Evolutionary conservation across 441 rosid species (phyloP).

Genomic region (Omphalea diandra): DNA sequence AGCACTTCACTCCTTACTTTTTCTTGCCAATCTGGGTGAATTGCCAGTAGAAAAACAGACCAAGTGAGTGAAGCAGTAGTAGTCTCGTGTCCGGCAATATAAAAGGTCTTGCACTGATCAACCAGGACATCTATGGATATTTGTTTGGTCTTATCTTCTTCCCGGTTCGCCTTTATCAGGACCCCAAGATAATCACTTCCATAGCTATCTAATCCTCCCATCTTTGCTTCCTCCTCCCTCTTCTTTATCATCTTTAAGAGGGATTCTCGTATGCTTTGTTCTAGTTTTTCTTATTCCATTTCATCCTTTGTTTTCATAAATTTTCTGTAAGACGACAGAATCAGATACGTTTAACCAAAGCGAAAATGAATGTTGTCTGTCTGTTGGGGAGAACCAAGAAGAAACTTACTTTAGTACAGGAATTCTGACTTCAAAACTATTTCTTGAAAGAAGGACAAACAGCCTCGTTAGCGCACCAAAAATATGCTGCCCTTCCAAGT

Average conservation of each 20-base stretch:
- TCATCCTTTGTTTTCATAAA: slow-evolving; percentile 39
- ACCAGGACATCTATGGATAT: slow-evolving; percentile 31
- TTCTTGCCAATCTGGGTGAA: slow-evolving; percentile 44
- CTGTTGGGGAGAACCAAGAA: no score
- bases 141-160: slow-evolving; percentile 23
- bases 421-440: not conserved
- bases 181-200: slow-evolving; percentile 46
- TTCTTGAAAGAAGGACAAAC: not conserved
- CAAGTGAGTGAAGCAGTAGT: slow-evolving; percentile 33
- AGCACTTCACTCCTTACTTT: slow-evolving; percentile 39
- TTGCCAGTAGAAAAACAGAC: slow-evolving; percentile 33
- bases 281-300: slow-evolving; percentile 39
- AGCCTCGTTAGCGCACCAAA: slow-evolving; percentile 24
- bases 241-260: slow-evolving; percentile 35
- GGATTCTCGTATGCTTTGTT: slow-evolving; percentile 29
- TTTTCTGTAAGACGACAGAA: slow-evolving; percentile 25
- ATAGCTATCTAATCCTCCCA: slow-evolving; percentile 21
- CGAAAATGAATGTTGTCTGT: no score
- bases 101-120: slow-evolving; percentile 48
- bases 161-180: slow-evolving; percentile 32
- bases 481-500: slow-evolving; percentile 27
- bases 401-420: not conserved
- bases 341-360: no score
- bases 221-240: slow-evolving; percentile 37
- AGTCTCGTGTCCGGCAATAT: slow-evolving; percentile 49